A percentile compares a stretch with the other conserved stretches of the same genome.
These are phyloP conservation scores for Alloteropsis angusta DNA, from an alignment of 202 grass and related monocot genomes.

Conservation along the genomic window DNA sequence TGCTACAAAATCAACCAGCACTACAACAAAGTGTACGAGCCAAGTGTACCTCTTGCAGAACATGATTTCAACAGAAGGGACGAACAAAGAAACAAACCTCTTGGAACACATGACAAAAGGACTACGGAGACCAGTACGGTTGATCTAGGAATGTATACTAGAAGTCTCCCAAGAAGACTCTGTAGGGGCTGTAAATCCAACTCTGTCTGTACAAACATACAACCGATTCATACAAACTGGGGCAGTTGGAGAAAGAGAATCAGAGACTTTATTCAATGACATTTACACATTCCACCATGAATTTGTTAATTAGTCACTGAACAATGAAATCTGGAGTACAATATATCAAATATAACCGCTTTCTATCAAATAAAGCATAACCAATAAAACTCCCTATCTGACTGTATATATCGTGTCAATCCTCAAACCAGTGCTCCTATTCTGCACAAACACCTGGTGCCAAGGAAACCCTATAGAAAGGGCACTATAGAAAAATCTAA, in stretches of 20 bases:
- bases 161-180: neutral
- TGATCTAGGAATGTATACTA: neutral
- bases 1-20: neutral
- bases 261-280: neutral
- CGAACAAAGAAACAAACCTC: neutral
- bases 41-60: neutral
- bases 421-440: conserved; percentile 2
- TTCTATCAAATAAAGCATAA: conserved; percentile 5
- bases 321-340: neutral
- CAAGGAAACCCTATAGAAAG: conserved; percentile 1
- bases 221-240: neutral
- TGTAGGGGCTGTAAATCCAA: neutral
- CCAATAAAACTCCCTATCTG: conserved; percentile 10
- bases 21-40: neutral
- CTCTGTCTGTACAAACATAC: neutral
- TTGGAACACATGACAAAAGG: neutral
- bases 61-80: neutral
- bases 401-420: neutral
- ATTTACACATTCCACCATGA: neutral
- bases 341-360: conserved; percentile 2
- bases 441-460: conserved; percentile 20
- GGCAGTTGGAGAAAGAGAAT: neutral
- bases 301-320: neutral
- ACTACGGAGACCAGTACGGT: neutral
- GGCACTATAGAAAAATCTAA: neutral